phyloP scores from a whole-genome alignment of 177 flowering plant species.

The Vitis hybrid region DNA sequence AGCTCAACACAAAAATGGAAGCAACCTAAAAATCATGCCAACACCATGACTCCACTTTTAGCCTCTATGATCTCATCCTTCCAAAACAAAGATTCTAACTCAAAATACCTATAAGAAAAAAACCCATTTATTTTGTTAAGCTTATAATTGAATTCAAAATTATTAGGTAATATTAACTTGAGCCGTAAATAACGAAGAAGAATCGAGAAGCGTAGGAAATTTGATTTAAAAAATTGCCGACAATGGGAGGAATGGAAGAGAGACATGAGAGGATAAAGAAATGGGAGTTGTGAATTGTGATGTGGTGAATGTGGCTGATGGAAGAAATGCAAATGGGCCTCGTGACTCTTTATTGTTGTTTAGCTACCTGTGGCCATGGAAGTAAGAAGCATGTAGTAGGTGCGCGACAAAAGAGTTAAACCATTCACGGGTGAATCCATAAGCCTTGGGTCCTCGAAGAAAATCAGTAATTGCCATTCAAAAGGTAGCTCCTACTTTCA shows the following conservation, averaged over 20 bases:
- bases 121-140: no score
- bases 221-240: no score
- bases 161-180: no score
- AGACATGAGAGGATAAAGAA: not conserved
- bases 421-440: slow-evolving; percentile 39
- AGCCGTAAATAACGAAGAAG: no score
- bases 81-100: no score
- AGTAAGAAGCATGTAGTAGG: slow-evolving; percentile 16
- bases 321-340: slow-evolving; percentile 22
- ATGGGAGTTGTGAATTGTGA: not conserved
- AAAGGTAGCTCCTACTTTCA: not conserved
- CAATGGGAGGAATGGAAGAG: not conserved
- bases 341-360: slow-evolving; percentile 62
- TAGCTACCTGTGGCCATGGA: slow-evolving; percentile 41
- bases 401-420: slow-evolving; percentile 34
- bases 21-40: no score
- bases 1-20: no score
- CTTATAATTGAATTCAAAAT: no score
- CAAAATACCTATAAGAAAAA: no score
- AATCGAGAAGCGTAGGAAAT: no score
- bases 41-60: no score
- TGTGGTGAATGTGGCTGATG: not conserved
- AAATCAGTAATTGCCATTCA: not conserved
- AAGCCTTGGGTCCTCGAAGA: slow-evolving; percentile 3
- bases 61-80: no score